phyloP scores from a whole-genome alignment of 495 filamentous ascomycete genomes.

The Neurospora africana region DNA sequence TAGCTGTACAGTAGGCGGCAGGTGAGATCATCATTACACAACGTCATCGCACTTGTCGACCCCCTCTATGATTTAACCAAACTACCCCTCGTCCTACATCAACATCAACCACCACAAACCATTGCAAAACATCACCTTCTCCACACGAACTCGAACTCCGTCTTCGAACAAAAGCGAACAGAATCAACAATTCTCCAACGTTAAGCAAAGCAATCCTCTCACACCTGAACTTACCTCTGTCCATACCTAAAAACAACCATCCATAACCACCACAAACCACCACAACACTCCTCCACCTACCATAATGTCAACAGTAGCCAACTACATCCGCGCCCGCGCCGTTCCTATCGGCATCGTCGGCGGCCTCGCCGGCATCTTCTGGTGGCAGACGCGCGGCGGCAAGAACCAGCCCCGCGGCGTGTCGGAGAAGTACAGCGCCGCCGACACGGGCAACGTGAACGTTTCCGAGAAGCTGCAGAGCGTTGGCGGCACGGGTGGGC shows the following conservation, averaged over 20 bases:
- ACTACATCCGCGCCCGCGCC: conserved; percentile 12
- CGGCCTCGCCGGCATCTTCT: conserved; percentile 10
- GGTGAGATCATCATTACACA: neutral
- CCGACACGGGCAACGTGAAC: neutral
- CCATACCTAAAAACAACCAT: neutral
- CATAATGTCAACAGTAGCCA: neutral
- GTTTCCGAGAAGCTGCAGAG: conserved; percentile 13
- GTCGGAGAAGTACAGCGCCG: neutral
- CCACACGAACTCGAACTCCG: neutral
- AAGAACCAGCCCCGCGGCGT: conserved; percentile 12
- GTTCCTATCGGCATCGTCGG: conserved; percentile 6
- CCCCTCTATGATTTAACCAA: neutral
- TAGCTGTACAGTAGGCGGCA: neutral
- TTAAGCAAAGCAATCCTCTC: neutral
- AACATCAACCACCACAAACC: neutral
- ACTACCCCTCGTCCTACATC: neutral
- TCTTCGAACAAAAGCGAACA: neutral
- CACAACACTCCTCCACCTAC: neutral
- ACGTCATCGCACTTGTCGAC: neutral
- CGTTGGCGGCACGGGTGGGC: conserved; percentile 9
- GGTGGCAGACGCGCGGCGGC: conserved; percentile 16
- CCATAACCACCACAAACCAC: neutral
- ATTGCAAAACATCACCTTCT: neutral
- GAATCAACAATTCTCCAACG: neutral
- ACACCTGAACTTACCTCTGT: neutral